Evolutionary conservation across 106 monocot species (phyloP), one percentile per base, ranked within the genome.

Genomic region (Triglochin maritima): DNA sequence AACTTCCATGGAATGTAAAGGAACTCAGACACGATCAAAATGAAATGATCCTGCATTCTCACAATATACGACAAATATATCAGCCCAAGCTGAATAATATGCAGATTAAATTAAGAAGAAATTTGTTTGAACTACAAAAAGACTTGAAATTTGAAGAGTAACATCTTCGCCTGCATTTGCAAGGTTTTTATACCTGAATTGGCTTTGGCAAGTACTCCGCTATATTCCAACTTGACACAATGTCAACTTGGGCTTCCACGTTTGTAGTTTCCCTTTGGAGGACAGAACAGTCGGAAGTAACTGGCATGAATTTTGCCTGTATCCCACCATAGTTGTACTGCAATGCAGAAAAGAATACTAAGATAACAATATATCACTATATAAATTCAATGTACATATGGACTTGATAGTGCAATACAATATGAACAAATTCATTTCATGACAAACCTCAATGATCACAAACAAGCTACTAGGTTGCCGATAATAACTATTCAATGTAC

Each of bases 271-370:
- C 13, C 60, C 61, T 51, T 15, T 42, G n/a, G 7, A 17, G 29
- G 2, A 4, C n/a, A 46, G 48, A n/a, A 62, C 5, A 12, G 17
- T 62, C 52, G 53, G 62, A 14, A 62, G 50, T 44, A 9, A 11
- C 78, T 16, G 59, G 54, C 46, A 50, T 15, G 5, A 69, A 56
- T 70, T 87, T 89, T 56, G 79, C 85, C 68, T 76, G 85, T 64
- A 95, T 87, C 12, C 95, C 95, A 51, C 95, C 95, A 72, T 81
- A 95, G 62, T 95, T 95, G 62, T 80, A 90, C 95, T 95, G 77
- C 68, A 56, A 76, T 56, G 17, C 47, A 78, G 10, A 62, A 4
- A 63, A 29, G 29, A 72, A 71, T 47, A 4, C 16, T 62, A 7
- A 62, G 12, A 13, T 3, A 57, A 57, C 15, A 11, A 57, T 57